Percentiles rank a stretch among this genome's conserved stretches.
These are phyloP conservation scores for Prillingera fragicola DNA, from an alignment of 1,284 basidiomycete species.

Conservation along the genomic window DNA sequence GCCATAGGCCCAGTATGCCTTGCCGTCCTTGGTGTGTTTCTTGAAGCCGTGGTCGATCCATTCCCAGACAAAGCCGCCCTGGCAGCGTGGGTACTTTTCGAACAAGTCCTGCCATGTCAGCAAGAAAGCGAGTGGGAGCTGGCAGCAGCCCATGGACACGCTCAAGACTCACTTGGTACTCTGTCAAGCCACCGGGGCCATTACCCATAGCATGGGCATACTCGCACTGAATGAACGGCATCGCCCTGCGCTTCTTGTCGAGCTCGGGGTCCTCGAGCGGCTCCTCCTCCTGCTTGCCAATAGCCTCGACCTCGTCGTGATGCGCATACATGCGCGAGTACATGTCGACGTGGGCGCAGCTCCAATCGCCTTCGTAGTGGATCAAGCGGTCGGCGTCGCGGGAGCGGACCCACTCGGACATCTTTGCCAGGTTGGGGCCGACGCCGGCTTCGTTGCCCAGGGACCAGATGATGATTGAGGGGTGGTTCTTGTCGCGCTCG, in stretches of 20 bases:
- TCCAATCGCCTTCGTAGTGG: constrained; percentile 19
- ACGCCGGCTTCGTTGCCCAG: constrained; percentile 25
- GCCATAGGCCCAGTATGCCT: constrained; percentile 13
- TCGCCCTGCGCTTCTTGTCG: constrained; percentile 6
- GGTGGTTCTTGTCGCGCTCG: constrained; percentile 30
- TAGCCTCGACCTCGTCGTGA: constrained; percentile 16
- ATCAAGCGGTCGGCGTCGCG: constrained; percentile 14
- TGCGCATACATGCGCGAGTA: constrained; percentile 17
- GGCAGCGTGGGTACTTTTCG: constrained; percentile 17
- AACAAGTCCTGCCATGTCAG: constrained; percentile 21
- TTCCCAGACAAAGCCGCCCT: constrained; percentile 18
- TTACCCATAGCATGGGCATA: constrained; percentile 29
- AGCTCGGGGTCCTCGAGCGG: constrained; percentile 9
- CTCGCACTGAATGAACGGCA: constrained; percentile 23
- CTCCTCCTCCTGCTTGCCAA: constrained; percentile 10
- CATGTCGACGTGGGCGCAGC: constrained; percentile 11
- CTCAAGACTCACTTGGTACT: no score
- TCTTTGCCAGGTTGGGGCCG: constrained; percentile 12
- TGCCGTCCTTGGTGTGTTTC: constrained; percentile 1
- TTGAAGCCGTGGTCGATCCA: constrained; percentile 21
- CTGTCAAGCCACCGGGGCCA: constrained; percentile 20
- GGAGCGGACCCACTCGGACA: constrained; percentile 12
- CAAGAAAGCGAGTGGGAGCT: no score
- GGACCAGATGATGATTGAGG: constrained; percentile 24
- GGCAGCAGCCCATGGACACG: no score